These are phyloP conservation scores for Apiotrichum domesticum DNA, from an alignment of 1,284 basidiomycete species.

Conservation along the genomic window DNA sequence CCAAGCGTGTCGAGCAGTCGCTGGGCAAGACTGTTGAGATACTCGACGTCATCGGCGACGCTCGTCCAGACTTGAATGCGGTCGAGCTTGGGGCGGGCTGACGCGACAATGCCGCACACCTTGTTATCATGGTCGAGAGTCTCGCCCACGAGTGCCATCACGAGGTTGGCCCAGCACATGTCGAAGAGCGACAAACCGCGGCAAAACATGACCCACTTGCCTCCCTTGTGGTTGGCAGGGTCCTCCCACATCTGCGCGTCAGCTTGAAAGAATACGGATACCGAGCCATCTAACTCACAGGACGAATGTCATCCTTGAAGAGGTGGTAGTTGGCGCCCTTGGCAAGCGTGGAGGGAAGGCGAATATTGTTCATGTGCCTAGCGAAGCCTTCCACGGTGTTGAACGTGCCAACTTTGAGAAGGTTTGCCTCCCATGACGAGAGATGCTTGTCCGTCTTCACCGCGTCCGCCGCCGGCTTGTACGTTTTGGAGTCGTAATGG, in stretches of 20 bases:
- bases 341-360: constrained; percentile 78
- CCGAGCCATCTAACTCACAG: constrained; percentile 21
- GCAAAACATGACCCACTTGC: constrained; percentile 92
- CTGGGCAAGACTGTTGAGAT: constrained; percentile 68
- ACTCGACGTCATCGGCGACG: constrained; percentile 71
- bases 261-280: background rate
- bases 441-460: constrained; percentile 39
- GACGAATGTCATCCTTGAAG: constrained; percentile 61
- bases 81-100: constrained; percentile 76
- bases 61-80: constrained; percentile 85
- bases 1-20: constrained; percentile 66
- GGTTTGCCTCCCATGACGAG: constrained; percentile 56
- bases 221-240: constrained; percentile 78
- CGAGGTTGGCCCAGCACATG: constrained; percentile 81
- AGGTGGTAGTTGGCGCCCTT: constrained; percentile 87
- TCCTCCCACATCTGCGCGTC: constrained; percentile 86
- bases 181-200: constrained; percentile 63
- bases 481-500: constrained; percentile 78
- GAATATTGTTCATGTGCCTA: constrained; percentile 90
- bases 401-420: constrained; percentile 70
- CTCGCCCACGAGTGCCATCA: constrained; percentile 85
- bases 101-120: constrained; percentile 86
- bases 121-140: constrained; percentile 75
- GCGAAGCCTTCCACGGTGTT: constrained; percentile 82
- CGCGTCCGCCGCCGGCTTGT: constrained; percentile 53